Evolutionary conservation across 331 rosid species (phyloP).

Genomic region (Phaseolus coccineus): DNA sequence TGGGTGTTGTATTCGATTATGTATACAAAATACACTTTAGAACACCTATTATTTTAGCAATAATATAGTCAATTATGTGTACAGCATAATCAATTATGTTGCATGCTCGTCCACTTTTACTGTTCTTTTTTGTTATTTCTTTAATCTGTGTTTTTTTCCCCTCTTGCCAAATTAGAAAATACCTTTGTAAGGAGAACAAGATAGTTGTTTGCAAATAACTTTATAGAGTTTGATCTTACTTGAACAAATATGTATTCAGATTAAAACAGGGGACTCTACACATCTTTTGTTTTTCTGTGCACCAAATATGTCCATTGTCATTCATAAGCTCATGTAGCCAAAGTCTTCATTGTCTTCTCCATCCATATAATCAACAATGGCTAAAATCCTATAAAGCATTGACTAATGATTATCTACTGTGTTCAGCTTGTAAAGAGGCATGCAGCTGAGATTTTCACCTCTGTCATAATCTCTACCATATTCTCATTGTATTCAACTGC

Average conservation of each 20-base stretch:
- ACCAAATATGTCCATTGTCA: background rate
- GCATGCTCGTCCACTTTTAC: too few relatives aligned
- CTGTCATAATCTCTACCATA: conserved; percentile 63
- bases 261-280: background rate
- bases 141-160: background rate
- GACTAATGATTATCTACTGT: conserved; percentile 36
- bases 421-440: conserved; percentile 87
- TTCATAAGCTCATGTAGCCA: background rate
- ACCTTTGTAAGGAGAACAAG: background rate
- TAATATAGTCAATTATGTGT: too few relatives aligned
- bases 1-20: too few relatives aligned
- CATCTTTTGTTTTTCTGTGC: background rate
- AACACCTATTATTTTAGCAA: too few relatives aligned
- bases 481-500: conserved; percentile 81
- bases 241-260: conserved; percentile 9
- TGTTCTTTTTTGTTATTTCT: too few relatives aligned
- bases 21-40: too few relatives aligned
- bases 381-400: conserved; percentile 3
- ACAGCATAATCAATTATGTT: too few relatives aligned
- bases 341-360: conserved; percentile 9
- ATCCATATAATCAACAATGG: conserved; percentile 4
- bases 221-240: conserved; percentile 2
- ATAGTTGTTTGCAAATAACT: background rate
- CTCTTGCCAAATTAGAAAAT: background rate
- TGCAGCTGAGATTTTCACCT: conserved; percentile 89